Evolutionary conservation across 164 flowering plant species (phyloP).

Genomic region (Annona cherimola): DNA sequence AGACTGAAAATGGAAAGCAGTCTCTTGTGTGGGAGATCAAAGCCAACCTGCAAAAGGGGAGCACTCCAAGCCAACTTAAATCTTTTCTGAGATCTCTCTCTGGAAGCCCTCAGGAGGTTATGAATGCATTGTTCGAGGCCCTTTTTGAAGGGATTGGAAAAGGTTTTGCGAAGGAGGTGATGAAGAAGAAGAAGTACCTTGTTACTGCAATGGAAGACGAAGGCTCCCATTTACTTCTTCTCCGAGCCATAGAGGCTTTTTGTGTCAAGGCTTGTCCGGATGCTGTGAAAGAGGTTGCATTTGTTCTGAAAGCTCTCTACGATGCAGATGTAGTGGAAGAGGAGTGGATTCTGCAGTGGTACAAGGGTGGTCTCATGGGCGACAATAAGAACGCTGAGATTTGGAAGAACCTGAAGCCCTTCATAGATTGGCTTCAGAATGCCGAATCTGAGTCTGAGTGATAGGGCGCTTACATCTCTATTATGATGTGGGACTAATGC

Average conservation of each 20-base stretch:
- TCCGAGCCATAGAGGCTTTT: slow-evolving; percentile 43
- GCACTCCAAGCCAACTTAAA: slow-evolving; percentile 30
- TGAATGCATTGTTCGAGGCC: slow-evolving; percentile 43
- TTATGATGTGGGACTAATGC: too few species aligned
- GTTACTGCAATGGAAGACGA: slow-evolving; percentile 42
- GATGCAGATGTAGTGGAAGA: slow-evolving; percentile 66
- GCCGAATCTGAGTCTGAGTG: slow-evolving; percentile 79
- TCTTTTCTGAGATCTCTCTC: slow-evolving; percentile 31
- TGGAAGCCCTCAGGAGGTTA: slow-evolving; percentile 34
- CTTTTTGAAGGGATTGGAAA: slow-evolving; percentile 50
- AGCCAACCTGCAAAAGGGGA: slow-evolving; percentile 36
- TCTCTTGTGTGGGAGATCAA: slow-evolving; percentile 33
- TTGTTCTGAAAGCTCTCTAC: slow-evolving; percentile 55
- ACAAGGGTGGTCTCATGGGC: too few species aligned
- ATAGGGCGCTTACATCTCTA: too few species aligned
- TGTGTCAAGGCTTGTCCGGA: slow-evolving; percentile 32
- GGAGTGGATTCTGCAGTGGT: slow-evolving; percentile 53
- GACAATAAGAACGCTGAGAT: slow-evolving; percentile 34
- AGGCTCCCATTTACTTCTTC: slow-evolving; percentile 37
- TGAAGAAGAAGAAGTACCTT: slow-evolving; percentile 37
- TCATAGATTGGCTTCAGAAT: slow-evolving; percentile 70
- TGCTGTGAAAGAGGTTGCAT: slow-evolving; percentile 53
- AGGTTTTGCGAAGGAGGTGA: slow-evolving; percentile 58
- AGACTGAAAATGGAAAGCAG: slow-evolving; percentile 5
- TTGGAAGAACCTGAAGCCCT: slow-evolving; percentile 64